phyloP scores from a whole-genome alignment of 1,139 yeast genomes.

The Debaryomyces singareniensis region DNA sequence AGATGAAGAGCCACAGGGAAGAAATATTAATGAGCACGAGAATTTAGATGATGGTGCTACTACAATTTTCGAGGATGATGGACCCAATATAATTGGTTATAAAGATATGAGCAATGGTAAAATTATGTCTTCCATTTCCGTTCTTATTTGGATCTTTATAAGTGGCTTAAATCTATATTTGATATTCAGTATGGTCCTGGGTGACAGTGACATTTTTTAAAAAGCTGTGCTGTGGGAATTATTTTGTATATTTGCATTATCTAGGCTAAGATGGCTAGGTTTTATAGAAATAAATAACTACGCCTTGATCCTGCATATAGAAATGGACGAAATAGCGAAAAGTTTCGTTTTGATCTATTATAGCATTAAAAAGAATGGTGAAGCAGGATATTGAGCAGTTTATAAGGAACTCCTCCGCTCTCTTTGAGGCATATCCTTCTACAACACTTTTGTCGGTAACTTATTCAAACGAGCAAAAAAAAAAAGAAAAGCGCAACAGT shows the following conservation, averaged over 20 bases:
- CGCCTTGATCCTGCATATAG: too few species aligned
- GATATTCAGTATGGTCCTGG: conserved; percentile 41
- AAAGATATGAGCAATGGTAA: conserved; percentile 53
- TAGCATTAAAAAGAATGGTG: background rate
- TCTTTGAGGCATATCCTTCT: conserved; percentile 33
- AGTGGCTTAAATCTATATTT: conserved; percentile 46
- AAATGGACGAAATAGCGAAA: too few species aligned
- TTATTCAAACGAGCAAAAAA: conserved; percentile 25
- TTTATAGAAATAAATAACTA: too few species aligned
- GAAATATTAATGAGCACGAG: conserved; percentile 1
- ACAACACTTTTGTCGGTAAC: conserved; percentile 35
- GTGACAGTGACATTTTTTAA: conserved; percentile 34
- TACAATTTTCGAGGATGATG: conserved; percentile 6
- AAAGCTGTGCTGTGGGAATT: conserved; percentile 1
- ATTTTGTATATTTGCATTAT: background rate
- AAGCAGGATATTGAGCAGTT: conserved; percentile 23
- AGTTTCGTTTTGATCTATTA: too few species aligned
- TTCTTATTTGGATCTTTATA: conserved; percentile 47
- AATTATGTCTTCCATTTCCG: conserved; percentile 35
- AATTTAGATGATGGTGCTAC: conserved; percentile 4
- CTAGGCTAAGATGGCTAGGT: too few species aligned
- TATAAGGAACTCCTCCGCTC: conserved; percentile 26
- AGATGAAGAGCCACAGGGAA: conserved; percentile 1
- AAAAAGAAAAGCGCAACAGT: conserved; percentile 17
- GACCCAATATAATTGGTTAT: conserved; percentile 25